phyloP scores from a whole-genome alignment of 495 filamentous ascomycete species.

The Penicillium roqueforti region DNA sequence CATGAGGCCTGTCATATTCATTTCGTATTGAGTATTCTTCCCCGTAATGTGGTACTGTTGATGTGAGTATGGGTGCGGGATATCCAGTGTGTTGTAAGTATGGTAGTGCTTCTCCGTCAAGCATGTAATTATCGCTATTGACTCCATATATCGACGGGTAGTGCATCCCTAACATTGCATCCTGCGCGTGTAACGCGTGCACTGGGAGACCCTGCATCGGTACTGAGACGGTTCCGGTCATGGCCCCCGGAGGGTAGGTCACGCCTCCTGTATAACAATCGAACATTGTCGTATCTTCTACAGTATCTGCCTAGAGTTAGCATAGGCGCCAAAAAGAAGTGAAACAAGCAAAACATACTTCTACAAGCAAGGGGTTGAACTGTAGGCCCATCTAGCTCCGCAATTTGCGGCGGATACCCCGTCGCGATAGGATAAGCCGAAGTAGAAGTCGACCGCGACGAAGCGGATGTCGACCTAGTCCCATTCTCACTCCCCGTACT shows the following conservation, averaged over 20 bases:
- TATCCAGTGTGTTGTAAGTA: not conserved
- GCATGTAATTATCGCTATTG: not conserved
- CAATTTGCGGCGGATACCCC: conserved; percentile 11
- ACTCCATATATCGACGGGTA: not conserved
- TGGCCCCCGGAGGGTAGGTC: conserved; percentile 10
- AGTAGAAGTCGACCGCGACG: not conserved
- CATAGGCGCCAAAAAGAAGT: not conserved
- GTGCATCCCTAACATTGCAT: not conserved
- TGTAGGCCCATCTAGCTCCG: conserved; percentile 8
- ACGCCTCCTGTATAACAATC: conserved; percentile 11
- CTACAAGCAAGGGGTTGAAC: not conserved
- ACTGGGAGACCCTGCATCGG: conserved; percentile 8
- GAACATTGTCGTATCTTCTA: conserved; percentile 9
- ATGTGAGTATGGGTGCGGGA: not conserved
- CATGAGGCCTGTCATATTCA: not conserved
- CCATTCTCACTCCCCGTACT: conserved; percentile 26
- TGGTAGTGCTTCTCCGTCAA: not conserved
- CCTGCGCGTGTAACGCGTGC: not conserved
- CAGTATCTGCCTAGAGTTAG: conserved; percentile 3
- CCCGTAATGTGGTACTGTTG: not conserved
- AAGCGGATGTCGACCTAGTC: not conserved
- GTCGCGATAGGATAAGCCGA: conserved; percentile 10
- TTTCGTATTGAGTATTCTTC: conserved; percentile 1
- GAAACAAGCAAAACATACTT: not conserved
- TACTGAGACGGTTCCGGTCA: conserved; percentile 3